Evolutionary conservation across 2,329 filamentous ascomycete species (phyloP), one percentile per base, ranked within the genome.

Genomic region (Ophiocordyceps camponoti-leonardi): DNA sequence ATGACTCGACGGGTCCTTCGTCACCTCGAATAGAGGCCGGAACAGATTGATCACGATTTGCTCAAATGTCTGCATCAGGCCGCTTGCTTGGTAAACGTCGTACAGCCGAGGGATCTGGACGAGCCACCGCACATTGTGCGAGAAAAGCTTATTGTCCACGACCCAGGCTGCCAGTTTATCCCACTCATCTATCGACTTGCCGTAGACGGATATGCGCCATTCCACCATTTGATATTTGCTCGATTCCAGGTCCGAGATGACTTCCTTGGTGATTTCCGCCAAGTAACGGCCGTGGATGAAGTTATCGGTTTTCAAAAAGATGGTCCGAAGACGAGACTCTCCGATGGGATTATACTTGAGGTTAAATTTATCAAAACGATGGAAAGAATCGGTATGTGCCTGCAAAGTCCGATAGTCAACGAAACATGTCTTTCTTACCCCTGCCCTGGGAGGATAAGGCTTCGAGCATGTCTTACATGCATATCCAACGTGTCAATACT

Each of bases 171-270:
- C 92, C 44, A 98, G 76, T 59, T 94, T 98, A 58, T 96, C 90
- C 92, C 92, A 98, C 62, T 98, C 92, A 50, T 94, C 81, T 39
- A 94, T 73, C 3, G 83, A 83, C 58, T 86, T 84, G 50, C 92
- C 92, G 56, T 98, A 98, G 51, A 98, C 86, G 22, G 88, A 95
- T 53, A 98, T 94, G 41, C 92, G 86, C 88, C 93, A 98, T 66
- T 98, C 92, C 1, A 92, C 92, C 84, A 98, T 95, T 61, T 98
- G 92, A 58, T 98, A 98, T 62, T 98, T 98, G 75, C 88, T 95
- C 43, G 90, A 94, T 62, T 98, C 92, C 30, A 98, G 69, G 71
- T 98, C 92, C 3, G 87, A 80, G 46, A 98, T 95, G 50, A 98
- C 92, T 63, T 98, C 92, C 57, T 94, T 94, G 3, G 90, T 96